Base-by-base conservation (phyloP, 2,329 filamentous ascomycete species). In the Epichloe sibirici region DNA sequence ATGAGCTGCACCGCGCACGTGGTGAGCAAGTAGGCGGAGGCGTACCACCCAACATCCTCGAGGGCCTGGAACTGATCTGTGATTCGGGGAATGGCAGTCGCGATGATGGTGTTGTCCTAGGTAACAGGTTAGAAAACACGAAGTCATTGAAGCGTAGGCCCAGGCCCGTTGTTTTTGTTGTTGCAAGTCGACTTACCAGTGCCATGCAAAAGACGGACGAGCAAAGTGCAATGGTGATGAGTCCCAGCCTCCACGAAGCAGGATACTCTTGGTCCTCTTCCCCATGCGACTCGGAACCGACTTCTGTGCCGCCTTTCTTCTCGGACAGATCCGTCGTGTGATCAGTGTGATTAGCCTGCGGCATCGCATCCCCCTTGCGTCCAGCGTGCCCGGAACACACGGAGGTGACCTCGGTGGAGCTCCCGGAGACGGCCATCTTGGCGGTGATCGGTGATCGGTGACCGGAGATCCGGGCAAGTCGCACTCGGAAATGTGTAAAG, bases 71-170 rank as follows among this genome's bases (percentile, higher is more conserved):
- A 55, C 45, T 55, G 51, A 23, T 55, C 60, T 2, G 64, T 66
- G 51, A 67, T 68, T 49, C 56, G 56, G 11, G 64, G 63, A 6
- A 66, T 61, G 6, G 63, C 63, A 1, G 67, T 72, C 6, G 69
- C 60, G 31, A 71, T 64, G 51, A 71, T 70, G 9, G 65, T 66
- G 55, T 62, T 64, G 56, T 69, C 67, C 65, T 17, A 17, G 17
- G 17, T 17, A 2, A 17, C 17, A 17, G 17, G 17, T 17, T 17
- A 17, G 17, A 17, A 17, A 17, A n/a, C n/a, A 17, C 17, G 17
- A 17, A 17, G 17, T 17, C 17, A 17, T 17, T 17, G 17, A 17
- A 17, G 17, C 17, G 17, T 17, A 17, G 17, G 17, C 17, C 17
- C 17, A 17, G 17, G 17, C 17, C 17, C 17, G 17, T 17, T 17